Percentiles rank a stretch among this genome's conserved stretches.
Conservation (phyloP, 2,329 filamentous ascomycete species). For the Epichloe festucae region DNA sequence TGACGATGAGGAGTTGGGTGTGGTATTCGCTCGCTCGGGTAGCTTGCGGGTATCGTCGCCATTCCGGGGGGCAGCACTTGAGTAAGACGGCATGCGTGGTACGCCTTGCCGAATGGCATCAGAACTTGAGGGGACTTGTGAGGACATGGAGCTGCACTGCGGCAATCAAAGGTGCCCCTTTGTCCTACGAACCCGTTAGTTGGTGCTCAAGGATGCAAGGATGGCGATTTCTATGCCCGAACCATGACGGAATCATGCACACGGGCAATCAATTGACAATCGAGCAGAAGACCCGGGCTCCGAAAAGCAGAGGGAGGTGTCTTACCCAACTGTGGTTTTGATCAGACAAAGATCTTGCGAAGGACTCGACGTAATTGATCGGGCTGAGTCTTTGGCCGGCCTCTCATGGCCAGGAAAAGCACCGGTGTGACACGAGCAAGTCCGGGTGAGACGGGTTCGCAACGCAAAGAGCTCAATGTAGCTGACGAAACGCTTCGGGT, state of each 20-base stretch:
- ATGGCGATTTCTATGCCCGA: neutral
- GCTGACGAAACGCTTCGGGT: neutral
- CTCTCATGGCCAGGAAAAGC: neutral
- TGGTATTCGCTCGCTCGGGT: constrained; percentile 34
- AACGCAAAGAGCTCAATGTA: neutral
- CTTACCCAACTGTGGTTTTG: neutral
- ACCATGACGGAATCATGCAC: neutral
- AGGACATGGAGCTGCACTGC: constrained; percentile 21
- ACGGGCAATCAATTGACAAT: neutral
- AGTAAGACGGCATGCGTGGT: constrained; percentile 19
- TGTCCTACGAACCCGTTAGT: neutral
- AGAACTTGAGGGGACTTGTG: constrained; percentile 16
- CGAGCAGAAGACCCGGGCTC: neutral
- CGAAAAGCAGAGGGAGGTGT: neutral
- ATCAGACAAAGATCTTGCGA: neutral
- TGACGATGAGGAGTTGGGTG: constrained; percentile 22
- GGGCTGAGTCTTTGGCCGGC: neutral
- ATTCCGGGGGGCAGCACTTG: constrained; percentile 14
- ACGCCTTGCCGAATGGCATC: constrained; percentile 18
- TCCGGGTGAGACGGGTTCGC: neutral
- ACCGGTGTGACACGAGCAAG: neutral
- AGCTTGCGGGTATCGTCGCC: constrained; percentile 19
- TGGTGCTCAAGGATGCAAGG: neutral
- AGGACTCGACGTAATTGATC: neutral
- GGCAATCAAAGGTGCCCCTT: constrained; percentile 10